Percentiles rank a stretch among this genome's conserved stretches.
Conservation (phyloP, 345 rosid species). For the Pistacia vera region DNA sequence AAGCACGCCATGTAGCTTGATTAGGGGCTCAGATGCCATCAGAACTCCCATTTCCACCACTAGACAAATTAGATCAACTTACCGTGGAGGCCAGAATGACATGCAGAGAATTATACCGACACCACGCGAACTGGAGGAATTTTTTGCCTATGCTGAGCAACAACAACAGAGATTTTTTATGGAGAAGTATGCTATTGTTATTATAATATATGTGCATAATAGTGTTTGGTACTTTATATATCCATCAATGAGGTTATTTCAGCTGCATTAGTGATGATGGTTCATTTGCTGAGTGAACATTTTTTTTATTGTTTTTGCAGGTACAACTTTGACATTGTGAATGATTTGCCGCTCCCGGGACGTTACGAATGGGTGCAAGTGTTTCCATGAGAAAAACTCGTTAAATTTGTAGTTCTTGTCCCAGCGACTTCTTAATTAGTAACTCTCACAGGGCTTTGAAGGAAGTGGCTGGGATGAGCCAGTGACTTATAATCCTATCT, state of each 20-base stretch:
- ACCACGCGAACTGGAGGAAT: constrained; percentile 66
- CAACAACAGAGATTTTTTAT: constrained; percentile 50
- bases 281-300: background rate
- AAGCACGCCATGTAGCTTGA: constrained; percentile 51
- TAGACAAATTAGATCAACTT: constrained; percentile 27
- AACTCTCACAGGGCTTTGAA: constrained; percentile 12
- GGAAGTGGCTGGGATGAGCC: constrained; percentile 16
- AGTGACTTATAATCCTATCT: background rate
- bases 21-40: constrained; percentile 35
- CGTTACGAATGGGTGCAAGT: constrained; percentile 77
- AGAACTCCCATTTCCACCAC: constrained; percentile 59
- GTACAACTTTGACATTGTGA: constrained; percentile 79
- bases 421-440: constrained; percentile 19
- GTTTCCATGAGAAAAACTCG: constrained; percentile 35
- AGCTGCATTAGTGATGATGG: background rate
- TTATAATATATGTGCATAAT: background rate
- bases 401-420: background rate
- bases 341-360: constrained; percentile 74
- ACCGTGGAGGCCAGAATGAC: constrained; percentile 29
- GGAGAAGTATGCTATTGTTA: constrained; percentile 50
- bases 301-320: constrained; percentile 39
- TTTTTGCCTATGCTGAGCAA: constrained; percentile 64
- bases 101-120: constrained; percentile 41
- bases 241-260: background rate
- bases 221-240: background rate